Evolutionary conservation across 2,329 filamentous ascomycete species (phyloP).

Genomic region (Pseudocercospora vitis): DNA sequence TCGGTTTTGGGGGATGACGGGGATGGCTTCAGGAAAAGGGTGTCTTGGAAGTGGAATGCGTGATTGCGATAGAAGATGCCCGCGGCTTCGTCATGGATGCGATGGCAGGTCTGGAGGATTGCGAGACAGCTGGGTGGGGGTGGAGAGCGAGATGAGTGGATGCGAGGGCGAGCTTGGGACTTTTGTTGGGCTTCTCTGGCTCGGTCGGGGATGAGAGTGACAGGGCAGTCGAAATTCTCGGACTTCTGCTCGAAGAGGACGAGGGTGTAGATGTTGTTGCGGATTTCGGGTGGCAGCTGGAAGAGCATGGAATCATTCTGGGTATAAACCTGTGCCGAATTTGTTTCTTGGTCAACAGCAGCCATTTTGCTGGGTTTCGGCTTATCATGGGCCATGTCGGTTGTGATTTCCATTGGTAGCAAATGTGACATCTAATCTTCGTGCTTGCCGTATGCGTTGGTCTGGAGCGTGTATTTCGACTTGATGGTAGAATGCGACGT

Average conservation of each 20-base stretch:
- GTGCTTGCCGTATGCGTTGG: too few species aligned
- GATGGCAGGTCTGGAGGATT: constrained; percentile 3
- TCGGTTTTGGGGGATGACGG: not conserved
- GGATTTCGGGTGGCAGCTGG: not conserved
- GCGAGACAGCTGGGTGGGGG: not conserved
- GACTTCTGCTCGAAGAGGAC: not conserved
- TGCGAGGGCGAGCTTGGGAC: not conserved
- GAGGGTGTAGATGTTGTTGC: not conserved
- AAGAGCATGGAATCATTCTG: not conserved
- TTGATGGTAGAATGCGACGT: too few species aligned
- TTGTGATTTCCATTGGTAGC: too few species aligned
- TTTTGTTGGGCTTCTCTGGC: not conserved
- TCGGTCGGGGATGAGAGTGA: not conserved
- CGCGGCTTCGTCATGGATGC: not conserved
- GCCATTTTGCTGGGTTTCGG: not conserved
- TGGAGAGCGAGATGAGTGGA: not conserved
- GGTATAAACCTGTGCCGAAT: not conserved
- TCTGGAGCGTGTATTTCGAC: too few species aligned
- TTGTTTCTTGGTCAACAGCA: too few species aligned
- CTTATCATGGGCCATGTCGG: not conserved
- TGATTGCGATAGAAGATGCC: constrained; percentile 1
- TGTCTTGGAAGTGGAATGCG: not conserved
- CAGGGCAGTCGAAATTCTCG: not conserved
- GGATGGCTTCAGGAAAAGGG: not conserved
- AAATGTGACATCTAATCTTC: not conserved